Evolutionary conservation across 129 eudicot genomes (phyloP).

Genomic region (Escallonia herrerae): DNA sequence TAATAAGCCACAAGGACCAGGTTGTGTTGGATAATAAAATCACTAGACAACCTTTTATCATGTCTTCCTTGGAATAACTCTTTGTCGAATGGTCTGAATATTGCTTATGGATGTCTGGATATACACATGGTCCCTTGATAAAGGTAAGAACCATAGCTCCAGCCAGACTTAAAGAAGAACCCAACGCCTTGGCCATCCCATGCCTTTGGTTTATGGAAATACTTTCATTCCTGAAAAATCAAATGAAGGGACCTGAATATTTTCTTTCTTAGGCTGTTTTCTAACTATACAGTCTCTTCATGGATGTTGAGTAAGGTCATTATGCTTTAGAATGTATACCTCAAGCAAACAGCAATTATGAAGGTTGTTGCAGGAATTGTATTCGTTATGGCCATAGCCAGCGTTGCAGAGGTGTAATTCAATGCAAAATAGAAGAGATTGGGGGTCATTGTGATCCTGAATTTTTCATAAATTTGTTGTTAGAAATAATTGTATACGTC

Average conservation of each 20-base stretch:
- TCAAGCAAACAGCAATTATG: constrained; percentile 1
- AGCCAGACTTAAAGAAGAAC: neutral
- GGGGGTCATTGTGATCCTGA: constrained; percentile 2
- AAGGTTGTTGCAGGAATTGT: constrained; percentile 12
- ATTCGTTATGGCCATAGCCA: constrained; percentile 1
- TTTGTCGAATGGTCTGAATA: neutral
- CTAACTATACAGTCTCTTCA: neutral
- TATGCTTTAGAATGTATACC: neutral
- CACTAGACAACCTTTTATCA: neutral
- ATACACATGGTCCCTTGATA: neutral
- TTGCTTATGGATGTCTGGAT: neutral
- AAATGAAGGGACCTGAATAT: neutral
- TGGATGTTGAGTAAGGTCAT: neutral
- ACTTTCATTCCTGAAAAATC: neutral
- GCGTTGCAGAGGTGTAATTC: constrained; percentile 5
- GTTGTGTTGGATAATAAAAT: neutral
- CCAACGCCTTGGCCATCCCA: neutral
- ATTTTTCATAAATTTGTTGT: neutral
- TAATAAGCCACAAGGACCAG: constrained; percentile 3
- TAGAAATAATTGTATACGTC: no score
- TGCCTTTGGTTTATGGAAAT: neutral
- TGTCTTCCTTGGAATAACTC: neutral
- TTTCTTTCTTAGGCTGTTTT: neutral
- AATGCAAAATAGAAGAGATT: neutral
- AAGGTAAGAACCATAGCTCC: neutral